Percentiles rank a stretch among this genome's conserved stretches.
Evolutionary conservation across 2,329 filamentous ascomycete genomes (phyloP).

Genomic region (Botrytis pseudocinerea): DNA sequence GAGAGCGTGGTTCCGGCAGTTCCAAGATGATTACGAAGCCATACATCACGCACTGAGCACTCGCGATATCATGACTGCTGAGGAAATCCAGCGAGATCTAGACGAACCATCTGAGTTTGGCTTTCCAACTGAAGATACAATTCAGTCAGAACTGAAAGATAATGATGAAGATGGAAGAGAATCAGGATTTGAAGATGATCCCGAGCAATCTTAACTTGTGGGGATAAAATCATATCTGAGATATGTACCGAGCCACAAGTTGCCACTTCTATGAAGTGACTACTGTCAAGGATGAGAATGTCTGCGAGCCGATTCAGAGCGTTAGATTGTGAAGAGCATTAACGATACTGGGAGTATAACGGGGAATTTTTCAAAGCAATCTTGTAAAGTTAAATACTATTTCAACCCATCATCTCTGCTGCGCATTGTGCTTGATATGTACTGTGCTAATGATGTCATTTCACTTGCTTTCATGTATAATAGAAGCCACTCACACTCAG

Average conservation of each 20-base stretch:
- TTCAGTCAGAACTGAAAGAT: not conserved
- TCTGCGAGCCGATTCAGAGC: not conserved
- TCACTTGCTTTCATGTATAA: rapidly evolving
- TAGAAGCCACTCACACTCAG: rapidly evolving
- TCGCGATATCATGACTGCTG: not conserved
- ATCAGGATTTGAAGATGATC: not conserved
- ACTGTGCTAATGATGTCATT: not conserved
- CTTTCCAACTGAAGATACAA: not conserved
- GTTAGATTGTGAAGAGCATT: not conserved
- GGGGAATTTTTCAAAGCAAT: not conserved
- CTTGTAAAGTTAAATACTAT: not conserved
- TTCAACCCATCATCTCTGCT: not conserved
- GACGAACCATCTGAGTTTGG: not conserved
- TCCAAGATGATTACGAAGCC: not conserved
- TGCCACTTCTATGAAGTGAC: not conserved
- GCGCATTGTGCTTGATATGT: not conserved
- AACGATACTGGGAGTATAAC: not conserved
- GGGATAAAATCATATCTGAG: not conserved
- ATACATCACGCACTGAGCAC: not conserved
- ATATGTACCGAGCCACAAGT: constrained; percentile 1
- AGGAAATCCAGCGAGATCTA: not conserved
- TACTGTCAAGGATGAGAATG: not conserved
- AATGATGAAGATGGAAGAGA: not conserved
- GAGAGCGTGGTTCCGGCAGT: not conserved
- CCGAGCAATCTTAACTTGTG: not conserved